Evolutionary conservation across 441 rosid genomes (phyloP), one percentile per base, ranked within the genome.

Genomic region (Gossypium armourianum): DNA sequence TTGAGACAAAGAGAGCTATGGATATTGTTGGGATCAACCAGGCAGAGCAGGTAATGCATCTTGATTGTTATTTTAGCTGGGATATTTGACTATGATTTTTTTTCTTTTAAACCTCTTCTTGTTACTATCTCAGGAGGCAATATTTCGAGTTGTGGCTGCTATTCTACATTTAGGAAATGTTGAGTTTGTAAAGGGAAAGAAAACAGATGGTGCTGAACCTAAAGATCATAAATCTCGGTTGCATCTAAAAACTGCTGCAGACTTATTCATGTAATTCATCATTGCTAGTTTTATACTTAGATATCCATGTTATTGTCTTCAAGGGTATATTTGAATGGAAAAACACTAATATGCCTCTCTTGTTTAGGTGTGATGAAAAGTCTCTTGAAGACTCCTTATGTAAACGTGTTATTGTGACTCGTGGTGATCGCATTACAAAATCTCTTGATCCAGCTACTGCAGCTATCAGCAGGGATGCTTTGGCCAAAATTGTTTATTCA

Each of bases 161-260:
- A 86, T 94, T 80, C 91, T 94, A 69, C 97, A 94, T 86, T 83
- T 94, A 72, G 99, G 99, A 57, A 94, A 94, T 75, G 80, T 92
- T 58, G 91, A 90, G 78, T 92, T 94, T 78, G 80, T 77, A 15
- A 94, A 89, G 85, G 92, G 90, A 61, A 86, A 82, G 55, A 97
- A 94, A 73, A 47, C 80, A 36, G 99, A 92, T 83, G 85, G 87
- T 75, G 82, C 97, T 54, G 77, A 80, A 77, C 97, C 97, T 3
- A 90, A 87, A 75, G 97, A 94, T 74, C 93, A 90, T 47, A 83
- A 82, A 73, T 86, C 99, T 62, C 71, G 80, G 59, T 81, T 80
- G 71, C 97, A 92, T 83, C 90, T 94, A 5, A 85, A 84, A 76
- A 85, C 78, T 12, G 88, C 93, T 26, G 94, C 97, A 57, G 91